These are phyloP conservation scores for Penicillium digitatum DNA, from an alignment of 2,329 filamentous ascomycete genomes.

Conservation along the genomic window DNA sequence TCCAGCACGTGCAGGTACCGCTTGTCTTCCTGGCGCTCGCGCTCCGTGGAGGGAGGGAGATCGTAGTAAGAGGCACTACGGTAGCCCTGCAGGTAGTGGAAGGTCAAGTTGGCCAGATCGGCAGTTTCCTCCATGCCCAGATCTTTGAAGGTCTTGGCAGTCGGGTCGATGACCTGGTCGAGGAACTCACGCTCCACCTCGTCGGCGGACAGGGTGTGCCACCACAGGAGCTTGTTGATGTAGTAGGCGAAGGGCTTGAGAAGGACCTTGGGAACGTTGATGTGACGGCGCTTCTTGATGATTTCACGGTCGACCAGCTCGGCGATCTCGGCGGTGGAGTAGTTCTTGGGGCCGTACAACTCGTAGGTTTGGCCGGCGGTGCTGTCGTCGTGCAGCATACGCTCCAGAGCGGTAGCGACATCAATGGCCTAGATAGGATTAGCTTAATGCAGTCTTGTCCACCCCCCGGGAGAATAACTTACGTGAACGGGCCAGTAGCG, in stretches of 20 bases:
- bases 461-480: constrained; percentile 27
- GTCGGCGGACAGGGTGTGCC: constrained; percentile 76
- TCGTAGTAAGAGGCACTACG: constrained; percentile 87
- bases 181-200: constrained; percentile 89
- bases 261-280: constrained; percentile 81
- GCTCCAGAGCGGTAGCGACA: constrained; percentile 81
- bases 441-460: constrained; percentile 3
- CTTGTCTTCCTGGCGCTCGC: constrained; percentile 90
- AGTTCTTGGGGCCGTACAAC: constrained; percentile 89
- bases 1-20: constrained; percentile 95
- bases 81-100: constrained; percentile 92
- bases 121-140: constrained; percentile 76
- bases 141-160: constrained; percentile 93
- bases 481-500: constrained; percentile 88
- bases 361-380: constrained; percentile 90
- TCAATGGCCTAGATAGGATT: constrained; percentile 66
- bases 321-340: constrained; percentile 82
- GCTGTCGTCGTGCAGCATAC: constrained; percentile 84
- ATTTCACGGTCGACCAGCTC: constrained; percentile 89
- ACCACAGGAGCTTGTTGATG: constrained; percentile 83
- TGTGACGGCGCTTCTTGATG: constrained; percentile 78
- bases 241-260: constrained; percentile 70
- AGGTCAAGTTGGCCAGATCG: constrained; percentile 81
- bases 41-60: constrained; percentile 87
- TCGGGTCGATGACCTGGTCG: constrained; percentile 84